Evolutionary conservation across 108 stramenopile genomes (phyloP).

Genomic region (Nitzschia sp.): DNA sequence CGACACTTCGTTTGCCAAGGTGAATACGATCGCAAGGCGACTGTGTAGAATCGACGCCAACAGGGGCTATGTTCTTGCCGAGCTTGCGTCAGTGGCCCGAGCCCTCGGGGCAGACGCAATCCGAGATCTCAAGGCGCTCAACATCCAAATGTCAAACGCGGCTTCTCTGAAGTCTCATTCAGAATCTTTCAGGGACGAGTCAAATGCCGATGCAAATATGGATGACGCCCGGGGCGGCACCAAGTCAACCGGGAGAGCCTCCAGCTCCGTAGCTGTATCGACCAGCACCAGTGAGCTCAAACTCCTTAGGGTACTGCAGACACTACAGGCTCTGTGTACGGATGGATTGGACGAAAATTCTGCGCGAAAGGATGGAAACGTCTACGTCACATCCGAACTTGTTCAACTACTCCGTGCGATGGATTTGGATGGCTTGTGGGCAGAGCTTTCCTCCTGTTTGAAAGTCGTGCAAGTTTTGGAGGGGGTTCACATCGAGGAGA

Average conservation of each 20-base stretch:
- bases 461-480: conserved; percentile 83
- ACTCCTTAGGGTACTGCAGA: conserved; percentile 89
- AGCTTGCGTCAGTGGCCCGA: conserved; percentile 72
- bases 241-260: conserved; percentile 41
- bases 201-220: conserved; percentile 9
- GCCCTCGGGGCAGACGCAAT: conserved; percentile 73
- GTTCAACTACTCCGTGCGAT: conserved; percentile 66
- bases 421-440: conserved; percentile 79
- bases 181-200: not conserved
- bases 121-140: conserved; percentile 67
- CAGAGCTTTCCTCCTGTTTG: conserved; percentile 76
- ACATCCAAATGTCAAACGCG: conserved; percentile 65
- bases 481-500: conserved; percentile 76
- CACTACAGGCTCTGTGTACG: conserved; percentile 70
- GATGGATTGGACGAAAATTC: conserved; percentile 53
- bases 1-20: conserved; percentile 73
- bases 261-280: conserved; percentile 83
- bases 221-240: conserved; percentile 6
- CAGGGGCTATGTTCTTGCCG: conserved; percentile 48
- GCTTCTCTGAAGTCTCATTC: conserved; percentile 8
- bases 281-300: conserved; percentile 88
- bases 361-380: conserved; percentile 37
- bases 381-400: conserved; percentile 62
- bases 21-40: conserved; percentile 71
- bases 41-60: conserved; percentile 77